Evolutionary conservation across 2,329 filamentous ascomycete genomes (phyloP).

Genomic region (Aspergillus floridensis): DNA sequence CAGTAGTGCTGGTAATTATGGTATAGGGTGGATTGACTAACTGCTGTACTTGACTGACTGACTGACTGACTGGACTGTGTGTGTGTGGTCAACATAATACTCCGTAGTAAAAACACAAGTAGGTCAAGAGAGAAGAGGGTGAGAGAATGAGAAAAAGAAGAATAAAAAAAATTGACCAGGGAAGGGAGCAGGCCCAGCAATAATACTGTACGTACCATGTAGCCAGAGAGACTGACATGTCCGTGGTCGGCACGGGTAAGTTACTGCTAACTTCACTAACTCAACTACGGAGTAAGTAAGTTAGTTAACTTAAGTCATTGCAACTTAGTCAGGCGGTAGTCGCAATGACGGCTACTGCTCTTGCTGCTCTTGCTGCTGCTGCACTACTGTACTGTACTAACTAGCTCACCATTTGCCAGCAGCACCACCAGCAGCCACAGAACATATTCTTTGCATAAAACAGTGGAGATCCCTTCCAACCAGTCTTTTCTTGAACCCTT

Average conservation of each 20-base stretch:
- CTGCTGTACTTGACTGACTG: no score
- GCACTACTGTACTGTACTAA: no score
- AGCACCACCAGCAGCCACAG: background rate
- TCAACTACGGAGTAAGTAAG: no score
- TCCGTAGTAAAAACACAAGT: background rate
- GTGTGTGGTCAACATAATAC: background rate
- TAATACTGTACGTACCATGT: background rate
- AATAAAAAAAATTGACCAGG: background rate
- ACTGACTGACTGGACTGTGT: no score
- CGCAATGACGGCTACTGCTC: background rate
- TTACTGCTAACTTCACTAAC: no score
- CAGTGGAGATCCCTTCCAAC: background rate
- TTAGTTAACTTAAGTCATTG: background rate
- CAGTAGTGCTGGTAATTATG: background rate
- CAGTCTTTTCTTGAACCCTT: background rate
- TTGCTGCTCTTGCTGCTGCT: background rate
- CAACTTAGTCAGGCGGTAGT: background rate
- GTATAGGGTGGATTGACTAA: background rate
- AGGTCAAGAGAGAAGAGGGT: background rate
- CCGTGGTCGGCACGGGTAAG: background rate
- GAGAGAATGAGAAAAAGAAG: background rate
- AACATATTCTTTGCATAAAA: background rate
- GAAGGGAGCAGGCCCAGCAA: background rate
- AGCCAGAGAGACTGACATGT: no score
- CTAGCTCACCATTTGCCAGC: background rate